Evolutionary conservation across 768 basidiomycete genomes (phyloP).

Genomic region (Tubosaeta sp.): DNA sequence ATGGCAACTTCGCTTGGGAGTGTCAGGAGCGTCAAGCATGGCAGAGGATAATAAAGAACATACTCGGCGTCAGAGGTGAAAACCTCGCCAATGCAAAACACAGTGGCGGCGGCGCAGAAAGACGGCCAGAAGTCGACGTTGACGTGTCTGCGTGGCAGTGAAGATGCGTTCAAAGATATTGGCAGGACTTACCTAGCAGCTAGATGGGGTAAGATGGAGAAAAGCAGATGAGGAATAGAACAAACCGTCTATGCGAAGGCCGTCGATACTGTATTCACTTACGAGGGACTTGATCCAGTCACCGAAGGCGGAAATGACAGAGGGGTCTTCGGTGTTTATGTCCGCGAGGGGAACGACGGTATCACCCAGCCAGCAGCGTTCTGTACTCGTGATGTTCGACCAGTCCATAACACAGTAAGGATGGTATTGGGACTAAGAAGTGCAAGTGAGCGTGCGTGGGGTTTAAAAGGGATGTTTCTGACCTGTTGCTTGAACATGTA

Average conservation of each 20-base stretch:
- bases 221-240: neutral
- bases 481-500: constrained; percentile 42
- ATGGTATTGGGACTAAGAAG: neutral
- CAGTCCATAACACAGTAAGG: constrained; percentile 33
- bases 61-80: constrained; percentile 38
- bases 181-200: neutral
- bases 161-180: neutral
- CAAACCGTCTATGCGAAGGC: neutral
- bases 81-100: constrained; percentile 87
- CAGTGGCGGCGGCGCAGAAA: constrained; percentile 65
- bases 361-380: constrained; percentile 85
- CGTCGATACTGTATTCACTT: neutral
- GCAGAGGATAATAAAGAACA: neutral
- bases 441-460: neutral
- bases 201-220: neutral
- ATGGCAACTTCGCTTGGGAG: constrained; percentile 45
- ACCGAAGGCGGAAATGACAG: constrained; percentile 44
- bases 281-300: neutral
- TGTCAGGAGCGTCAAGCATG: constrained; percentile 13
- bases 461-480: neutral
- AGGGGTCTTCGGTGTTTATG: constrained; percentile 66
- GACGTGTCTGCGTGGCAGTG: neutral
- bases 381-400: constrained; percentile 63
- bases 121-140: neutral
- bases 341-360: constrained; percentile 69